Base-by-base conservation (phyloP, 1,284 basidiomycete genomes). In the Irpex sp. region DNA sequence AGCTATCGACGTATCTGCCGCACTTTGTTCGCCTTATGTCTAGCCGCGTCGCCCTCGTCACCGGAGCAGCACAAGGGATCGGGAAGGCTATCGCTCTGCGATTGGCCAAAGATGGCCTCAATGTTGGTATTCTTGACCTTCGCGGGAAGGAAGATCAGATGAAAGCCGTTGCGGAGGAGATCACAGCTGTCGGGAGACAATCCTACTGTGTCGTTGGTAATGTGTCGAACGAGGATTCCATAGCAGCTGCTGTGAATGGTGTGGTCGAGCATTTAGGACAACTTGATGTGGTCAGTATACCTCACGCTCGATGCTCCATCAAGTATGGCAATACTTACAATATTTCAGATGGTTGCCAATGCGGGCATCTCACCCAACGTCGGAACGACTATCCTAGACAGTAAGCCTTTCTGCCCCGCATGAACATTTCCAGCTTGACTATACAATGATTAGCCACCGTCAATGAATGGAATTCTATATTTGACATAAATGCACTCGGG, bases 341-440 rank as follows among this genome's bases (percentile, higher is more conserved):
- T 43, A 9, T 43, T 57, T 15, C 26, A 72, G 71, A 74, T 76
- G 72, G 69, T 76, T 26, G 73, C 75, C 13, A 76, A 76, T 63
- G 75, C 75, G 0, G 74, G 74, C 1, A 70, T 76, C 50, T 59
- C 63, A 1, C 61, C 67, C 21, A 55, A 55, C n/a, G 6, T 55
- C 33, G 53, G 53, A 11, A 62, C 62, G 15, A 59, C 68, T 26
- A 15, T 61, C 43, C 15, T 53, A 8, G 35, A 57, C 11, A 35
- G 59, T 61, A 8, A 50, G 54, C 7, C 7, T 43, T 6, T 21
- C 49, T 46, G 11, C 7, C 9, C 11, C 39, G 33, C 19, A 15
- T 7, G 19, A 6, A 26, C 11, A 6, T 50, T 50, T 17, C 7
- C n/a, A 43, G 15, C 8, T n/a, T 21, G n/a, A 58, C 36, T 58